Percentiles rank a stretch among this genome's conserved stretches.
Evolutionary conservation across 2,329 filamentous ascomycete species (phyloP).

Genomic region (Fusarium ambrosium): DNA sequence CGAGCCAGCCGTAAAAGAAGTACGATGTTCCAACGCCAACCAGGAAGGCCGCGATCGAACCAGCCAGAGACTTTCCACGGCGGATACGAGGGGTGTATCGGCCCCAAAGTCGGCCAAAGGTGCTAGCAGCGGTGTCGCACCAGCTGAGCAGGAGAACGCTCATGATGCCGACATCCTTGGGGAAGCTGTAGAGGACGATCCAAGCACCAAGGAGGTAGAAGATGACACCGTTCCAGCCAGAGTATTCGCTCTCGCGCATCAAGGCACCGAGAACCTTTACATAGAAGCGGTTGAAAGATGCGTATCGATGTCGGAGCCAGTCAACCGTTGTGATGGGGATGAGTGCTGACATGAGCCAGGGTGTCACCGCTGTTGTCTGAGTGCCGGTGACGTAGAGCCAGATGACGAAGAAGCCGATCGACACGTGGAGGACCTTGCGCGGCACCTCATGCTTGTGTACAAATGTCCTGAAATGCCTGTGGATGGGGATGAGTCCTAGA

Average conservation of each 20-base stretch:
- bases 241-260: conserved; percentile 97
- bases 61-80: conserved; percentile 90
- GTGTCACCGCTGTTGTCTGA: conserved; percentile 83
- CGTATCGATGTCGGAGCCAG: conserved; percentile 84
- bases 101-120: conserved; percentile 91
- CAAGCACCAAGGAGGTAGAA: conserved; percentile 95
- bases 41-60: conserved; percentile 84
- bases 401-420: conserved; percentile 94
- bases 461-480: conserved; percentile 90
- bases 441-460: conserved; percentile 98
- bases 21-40: conserved; percentile 87
- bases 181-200: conserved; percentile 86
- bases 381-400: conserved; percentile 86
- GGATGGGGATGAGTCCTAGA: conserved; percentile 93
- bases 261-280: conserved; percentile 87
- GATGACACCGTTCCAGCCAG: conserved; percentile 96
- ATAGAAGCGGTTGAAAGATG: conserved; percentile 87
- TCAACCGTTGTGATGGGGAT: conserved; percentile 88
- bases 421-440: conserved; percentile 92
- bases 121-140: conserved; percentile 98
- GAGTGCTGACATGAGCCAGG: conserved; percentile 83
- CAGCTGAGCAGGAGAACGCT: conserved; percentile 91
- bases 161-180: conserved; percentile 93
- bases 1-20: conserved; percentile 90
- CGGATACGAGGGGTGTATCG: conserved; percentile 89